Evolutionary conservation across 2,329 filamentous ascomycete genomes (phyloP).

Genomic region (Cladosporium sp.): DNA sequence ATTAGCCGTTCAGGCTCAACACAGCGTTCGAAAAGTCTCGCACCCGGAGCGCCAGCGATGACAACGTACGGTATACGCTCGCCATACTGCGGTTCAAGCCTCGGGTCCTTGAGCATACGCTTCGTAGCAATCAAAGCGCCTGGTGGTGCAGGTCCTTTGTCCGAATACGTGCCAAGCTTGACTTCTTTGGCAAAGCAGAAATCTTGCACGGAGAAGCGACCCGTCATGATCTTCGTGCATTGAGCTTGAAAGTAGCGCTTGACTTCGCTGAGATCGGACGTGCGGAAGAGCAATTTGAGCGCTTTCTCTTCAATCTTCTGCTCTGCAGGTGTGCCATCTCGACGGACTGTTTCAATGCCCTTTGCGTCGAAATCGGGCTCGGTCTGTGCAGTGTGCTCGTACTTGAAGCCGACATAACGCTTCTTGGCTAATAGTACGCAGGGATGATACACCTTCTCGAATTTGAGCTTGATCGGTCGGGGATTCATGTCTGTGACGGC

Average conservation of each 20-base stretch:
- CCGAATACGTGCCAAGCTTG: slow-evolving; percentile 80
- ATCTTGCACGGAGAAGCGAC: slow-evolving; percentile 83
- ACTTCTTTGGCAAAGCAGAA: slow-evolving; percentile 96
- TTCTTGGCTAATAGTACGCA: slow-evolving; percentile 95
- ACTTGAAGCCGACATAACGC: slow-evolving; percentile 96
- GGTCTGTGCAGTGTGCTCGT: slow-evolving; percentile 70
- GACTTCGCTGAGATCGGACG: slow-evolving; percentile 79
- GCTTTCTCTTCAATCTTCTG: slow-evolving; percentile 96
- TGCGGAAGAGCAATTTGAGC: slow-evolving; percentile 83
- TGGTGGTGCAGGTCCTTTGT: slow-evolving; percentile 73
- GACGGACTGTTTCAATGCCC: slow-evolving; percentile 93
- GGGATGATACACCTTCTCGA: slow-evolving; percentile 97
- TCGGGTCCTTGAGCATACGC: slow-evolving; percentile 79
- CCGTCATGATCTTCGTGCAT: slow-evolving; percentile 88
- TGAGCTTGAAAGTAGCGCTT: slow-evolving; percentile 88
- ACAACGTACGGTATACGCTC: slow-evolving; percentile 95
- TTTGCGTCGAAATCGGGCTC: slow-evolving; percentile 94
- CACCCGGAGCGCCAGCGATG: slow-evolving; percentile 78
- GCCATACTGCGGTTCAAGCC: slow-evolving; percentile 88
- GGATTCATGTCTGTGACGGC: slow-evolving; percentile 87
- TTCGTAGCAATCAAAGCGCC: slow-evolving; percentile 85
- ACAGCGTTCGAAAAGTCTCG: slow-evolving; percentile 81
- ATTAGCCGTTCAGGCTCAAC: slow-evolving; percentile 82
- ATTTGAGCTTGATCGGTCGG: slow-evolving; percentile 88
- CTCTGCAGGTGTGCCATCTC: slow-evolving; percentile 90